A percentile compares a stretch with the other conserved stretches of the same genome.
Evolutionary conservation across 352 stramenopile genomes (phyloP).

Genomic region (Globisporangium carolinianum): DNA sequence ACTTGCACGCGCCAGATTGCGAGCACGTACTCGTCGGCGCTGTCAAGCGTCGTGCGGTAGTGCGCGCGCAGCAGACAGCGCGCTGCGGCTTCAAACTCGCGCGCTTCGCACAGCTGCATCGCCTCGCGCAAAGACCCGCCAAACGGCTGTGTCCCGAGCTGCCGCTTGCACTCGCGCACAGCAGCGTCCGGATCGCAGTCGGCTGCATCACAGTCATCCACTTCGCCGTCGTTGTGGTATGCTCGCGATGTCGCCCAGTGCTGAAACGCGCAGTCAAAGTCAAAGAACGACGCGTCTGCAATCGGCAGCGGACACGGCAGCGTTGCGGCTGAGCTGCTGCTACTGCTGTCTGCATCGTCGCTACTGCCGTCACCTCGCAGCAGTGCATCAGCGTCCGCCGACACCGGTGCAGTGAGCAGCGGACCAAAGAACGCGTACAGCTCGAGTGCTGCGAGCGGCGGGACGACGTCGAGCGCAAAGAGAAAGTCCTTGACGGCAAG

Average conservation of each 20-base stretch:
- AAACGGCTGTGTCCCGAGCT: conserved; percentile 11
- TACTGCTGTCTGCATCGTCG: not conserved
- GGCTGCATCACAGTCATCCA: not conserved
- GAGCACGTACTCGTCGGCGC: conserved; percentile 40
- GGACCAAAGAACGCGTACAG: conserved; percentile 22
- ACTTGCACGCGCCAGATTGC: conserved; percentile 40
- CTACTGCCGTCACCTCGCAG: too few relatives aligned
- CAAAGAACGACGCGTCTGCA: conserved; percentile 29
- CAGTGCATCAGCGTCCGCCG: conserved; percentile 3
- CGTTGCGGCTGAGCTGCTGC: not conserved
- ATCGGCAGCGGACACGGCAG: conserved; percentile 23
- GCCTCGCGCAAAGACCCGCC: conserved; percentile 17
- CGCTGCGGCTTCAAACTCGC: conserved; percentile 17
- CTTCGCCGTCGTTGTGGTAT: not conserved
- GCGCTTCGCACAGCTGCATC: conserved; percentile 5
- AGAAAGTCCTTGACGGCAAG: conserved; percentile 54
- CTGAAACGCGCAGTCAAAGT: conserved; percentile 19
- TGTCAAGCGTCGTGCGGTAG: conserved; percentile 46
- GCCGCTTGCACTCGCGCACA: conserved; percentile 1
- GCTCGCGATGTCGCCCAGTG: conserved; percentile 14
- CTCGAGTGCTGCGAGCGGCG: conserved; percentile 22
- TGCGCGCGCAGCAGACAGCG: conserved; percentile 33
- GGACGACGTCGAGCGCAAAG: conserved; percentile 34
- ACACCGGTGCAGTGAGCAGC: conserved; percentile 3
- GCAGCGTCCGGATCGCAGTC: not conserved